Conservation (phyloP, 2,329 filamentous ascomycete species). For the Microdochium paspali region DNA sequence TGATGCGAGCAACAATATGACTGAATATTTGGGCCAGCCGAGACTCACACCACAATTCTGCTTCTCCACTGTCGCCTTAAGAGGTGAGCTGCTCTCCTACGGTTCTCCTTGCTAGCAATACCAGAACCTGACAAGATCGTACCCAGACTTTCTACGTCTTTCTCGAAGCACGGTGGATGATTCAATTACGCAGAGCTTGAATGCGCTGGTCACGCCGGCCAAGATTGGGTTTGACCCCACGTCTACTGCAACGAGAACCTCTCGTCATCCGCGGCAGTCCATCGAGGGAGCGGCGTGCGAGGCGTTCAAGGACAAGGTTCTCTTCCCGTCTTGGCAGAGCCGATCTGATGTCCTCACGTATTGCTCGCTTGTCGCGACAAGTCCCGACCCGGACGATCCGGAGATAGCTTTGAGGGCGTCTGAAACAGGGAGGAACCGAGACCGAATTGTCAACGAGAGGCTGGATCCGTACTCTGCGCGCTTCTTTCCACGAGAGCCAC, state of each 20-base stretch:
- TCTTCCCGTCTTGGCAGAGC: conserved; percentile 84
- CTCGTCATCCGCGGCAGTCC: conserved; percentile 36
- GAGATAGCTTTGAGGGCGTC: conserved; percentile 60
- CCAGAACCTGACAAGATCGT: neutral
- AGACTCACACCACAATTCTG: conserved; percentile 65
- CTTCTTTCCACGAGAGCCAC: conserved; percentile 69
- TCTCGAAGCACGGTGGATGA: conserved; percentile 84
- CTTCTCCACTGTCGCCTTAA: conserved; percentile 59
- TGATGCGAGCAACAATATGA: conserved; percentile 27
- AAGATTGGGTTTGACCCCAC: conserved; percentile 65
- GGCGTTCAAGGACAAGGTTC: conserved; percentile 62
- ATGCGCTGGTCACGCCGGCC: conserved; percentile 74
- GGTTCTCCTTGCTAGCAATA: neutral
- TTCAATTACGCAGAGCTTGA: conserved; percentile 86
- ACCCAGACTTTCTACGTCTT: conserved; percentile 76
- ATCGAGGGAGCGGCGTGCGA: conserved; percentile 57
- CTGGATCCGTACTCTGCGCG: conserved; percentile 84
- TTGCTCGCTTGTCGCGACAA: conserved; percentile 79
- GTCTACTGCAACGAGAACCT: conserved; percentile 58
- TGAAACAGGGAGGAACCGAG: conserved; percentile 60
- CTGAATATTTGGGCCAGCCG: conserved; percentile 34
- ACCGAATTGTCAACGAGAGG: conserved; percentile 74
- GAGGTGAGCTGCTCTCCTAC: conserved; percentile 43
- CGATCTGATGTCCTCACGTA: conserved; percentile 80
- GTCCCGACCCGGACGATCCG: conserved; percentile 79